These are phyloP conservation scores for Penicillium carneum DNA, from an alignment of 2,329 filamentous ascomycete species.

Conservation along the genomic window DNA sequence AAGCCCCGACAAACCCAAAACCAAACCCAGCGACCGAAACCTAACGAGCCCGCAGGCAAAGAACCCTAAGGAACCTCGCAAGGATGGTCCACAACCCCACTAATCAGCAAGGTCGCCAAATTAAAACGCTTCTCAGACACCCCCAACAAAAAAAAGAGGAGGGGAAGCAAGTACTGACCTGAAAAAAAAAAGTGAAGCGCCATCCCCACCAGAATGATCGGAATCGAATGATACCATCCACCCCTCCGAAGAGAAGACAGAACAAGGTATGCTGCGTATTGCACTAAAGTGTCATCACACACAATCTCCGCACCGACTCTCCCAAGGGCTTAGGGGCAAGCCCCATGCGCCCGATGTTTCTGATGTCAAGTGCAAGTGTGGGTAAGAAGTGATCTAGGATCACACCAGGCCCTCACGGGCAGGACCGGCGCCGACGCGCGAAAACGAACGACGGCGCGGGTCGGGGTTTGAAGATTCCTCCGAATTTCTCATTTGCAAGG, in stretches of 20 bases:
- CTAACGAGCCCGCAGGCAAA: conserved; percentile 11
- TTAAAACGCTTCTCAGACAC: conserved; percentile 33
- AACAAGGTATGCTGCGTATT: conserved; percentile 82
- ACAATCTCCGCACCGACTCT: conserved; percentile 95
- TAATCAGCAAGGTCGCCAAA: conserved; percentile 48
- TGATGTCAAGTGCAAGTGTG: conserved; percentile 88
- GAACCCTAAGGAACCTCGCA: conserved; percentile 21
- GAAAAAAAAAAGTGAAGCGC: conserved; percentile 66
- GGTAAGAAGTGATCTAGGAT: conserved; percentile 50
- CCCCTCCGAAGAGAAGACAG: conserved; percentile 44
- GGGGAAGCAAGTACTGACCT: conserved; percentile 55
- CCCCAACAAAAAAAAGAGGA: conserved; percentile 16
- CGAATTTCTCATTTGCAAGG: conserved; percentile 95
- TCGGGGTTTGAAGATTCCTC: conserved; percentile 82
- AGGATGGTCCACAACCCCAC: conserved; percentile 35
- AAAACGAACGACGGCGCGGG: conserved; percentile 50
- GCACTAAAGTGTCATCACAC: conserved; percentile 87
- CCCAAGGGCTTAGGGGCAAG: conserved; percentile 71
- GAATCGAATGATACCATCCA: conserved; percentile 79
- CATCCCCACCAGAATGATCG: conserved; percentile 87
- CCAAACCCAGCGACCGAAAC: conserved; percentile 32
- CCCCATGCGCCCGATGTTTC: conserved; percentile 76
- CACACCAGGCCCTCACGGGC: conserved; percentile 88
- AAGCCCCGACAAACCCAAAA: neutral
- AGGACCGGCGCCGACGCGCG: conserved; percentile 56